These are phyloP conservation scores for Helianthus tuberosus DNA, from an alignment of 129 eudicot species.

Conservation along the genomic window DNA sequence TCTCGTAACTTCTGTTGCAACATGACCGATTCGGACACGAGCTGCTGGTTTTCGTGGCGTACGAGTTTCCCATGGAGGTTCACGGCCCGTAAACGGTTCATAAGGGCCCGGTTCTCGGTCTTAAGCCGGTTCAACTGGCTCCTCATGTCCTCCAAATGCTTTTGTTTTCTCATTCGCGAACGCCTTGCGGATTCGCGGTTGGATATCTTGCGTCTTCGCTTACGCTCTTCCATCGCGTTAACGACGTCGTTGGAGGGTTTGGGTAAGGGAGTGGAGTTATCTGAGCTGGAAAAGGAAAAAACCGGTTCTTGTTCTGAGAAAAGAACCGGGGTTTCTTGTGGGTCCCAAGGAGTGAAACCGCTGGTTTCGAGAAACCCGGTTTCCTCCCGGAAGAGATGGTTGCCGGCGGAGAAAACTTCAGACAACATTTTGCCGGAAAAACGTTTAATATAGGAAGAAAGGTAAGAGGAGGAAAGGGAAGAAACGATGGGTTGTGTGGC, in stretches of 20 bases:
- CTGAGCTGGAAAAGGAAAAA: constrained; percentile 50
- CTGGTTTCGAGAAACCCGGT: constrained; percentile 20
- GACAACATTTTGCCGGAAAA: constrained; percentile 83
- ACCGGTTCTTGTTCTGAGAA: constrained; percentile 48
- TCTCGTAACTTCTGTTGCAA: constrained; percentile 58
- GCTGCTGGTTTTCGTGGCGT: constrained; percentile 55
- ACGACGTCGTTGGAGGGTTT: constrained; percentile 3
- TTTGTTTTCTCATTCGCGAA: constrained; percentile 84
- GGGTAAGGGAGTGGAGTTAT: constrained; percentile 35
- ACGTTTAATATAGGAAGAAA: constrained; percentile 38
- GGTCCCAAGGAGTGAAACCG: constrained; percentile 58
- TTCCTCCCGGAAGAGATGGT: constrained; percentile 27
- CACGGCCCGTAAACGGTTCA: constrained; percentile 64
- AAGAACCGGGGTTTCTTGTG: constrained; percentile 41
- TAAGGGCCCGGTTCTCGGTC: constrained; percentile 58
- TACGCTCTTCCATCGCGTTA: constrained; percentile 50
- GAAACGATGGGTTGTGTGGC: constrained; percentile 52
- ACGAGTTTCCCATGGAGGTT: constrained; percentile 43
- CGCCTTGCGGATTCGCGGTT: constrained; percentile 94
- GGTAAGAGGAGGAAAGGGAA: constrained; percentile 82
- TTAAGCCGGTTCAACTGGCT: constrained; percentile 53
- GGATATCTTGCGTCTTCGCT: constrained; percentile 75
- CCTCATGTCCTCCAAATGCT: constrained; percentile 74
- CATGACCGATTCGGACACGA: constrained; percentile 50
- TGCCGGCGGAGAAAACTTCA: constrained; percentile 44